Evolutionary conservation across 495 filamentous ascomycete genomes (phyloP), one percentile per base, ranked within the genome.

Genomic region (Gamarada debralockiae): DNA sequence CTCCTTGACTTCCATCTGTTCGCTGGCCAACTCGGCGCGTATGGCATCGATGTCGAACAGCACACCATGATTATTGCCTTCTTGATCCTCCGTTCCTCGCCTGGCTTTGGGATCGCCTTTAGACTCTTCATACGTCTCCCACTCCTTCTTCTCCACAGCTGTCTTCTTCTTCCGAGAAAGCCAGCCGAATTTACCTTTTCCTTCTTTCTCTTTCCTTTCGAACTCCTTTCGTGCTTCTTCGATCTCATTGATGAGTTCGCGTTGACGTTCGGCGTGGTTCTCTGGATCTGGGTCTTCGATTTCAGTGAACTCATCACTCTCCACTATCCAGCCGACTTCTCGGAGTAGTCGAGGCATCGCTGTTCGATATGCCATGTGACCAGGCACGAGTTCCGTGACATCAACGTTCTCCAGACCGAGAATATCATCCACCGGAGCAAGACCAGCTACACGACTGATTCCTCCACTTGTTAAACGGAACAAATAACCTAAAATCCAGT

Each of bases 281-380:
- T 97, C 95, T 3, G 93, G 93, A 62, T 99, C 93, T 1, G 95
- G 90, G 56, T 98, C 95, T 59, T 97, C 92, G 46, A 99, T 97
- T 67, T 99, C 93, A 1, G 84, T 82, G 64, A 99, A 99, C 63
- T 97, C 95, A 50, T 96, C 92, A 52, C 84, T 88, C 57, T 93
- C 80, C 2, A 97, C 87, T 42, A 86, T 68, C 90, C 91, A 99
- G 24, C 92, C 92, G 12, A 90, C 83, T 59, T 89, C 82, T 36
- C 86, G 81, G 14, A 99, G 74, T 8, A 99, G 76, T 36, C 80
- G 81, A 12, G 93, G 93, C 83, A 99, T 97, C 14, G 89, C 89
- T 20, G 82, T 75, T 52, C 93, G 87, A 70, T 99, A 99, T 27
- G 89, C 87, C 93, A 99, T 99, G 65, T 99, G 93, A 9, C 93